Evolutionary conservation across 305 asterid genomes (phyloP).

Genomic region (Fraxinus platypoda): DNA sequence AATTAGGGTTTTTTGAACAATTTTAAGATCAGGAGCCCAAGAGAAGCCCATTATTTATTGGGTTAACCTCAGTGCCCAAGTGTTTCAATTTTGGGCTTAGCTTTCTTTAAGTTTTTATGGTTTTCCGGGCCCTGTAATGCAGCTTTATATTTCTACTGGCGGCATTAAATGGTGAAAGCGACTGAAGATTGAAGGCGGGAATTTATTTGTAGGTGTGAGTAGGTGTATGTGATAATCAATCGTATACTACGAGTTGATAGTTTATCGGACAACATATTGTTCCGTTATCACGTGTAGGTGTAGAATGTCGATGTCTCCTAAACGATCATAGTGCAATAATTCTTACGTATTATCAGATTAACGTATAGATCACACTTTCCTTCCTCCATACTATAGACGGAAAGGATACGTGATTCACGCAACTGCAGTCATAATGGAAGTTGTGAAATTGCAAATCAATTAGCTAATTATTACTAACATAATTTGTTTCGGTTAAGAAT

Average conservation of each 20-base stretch:
- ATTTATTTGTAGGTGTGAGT: not conserved
- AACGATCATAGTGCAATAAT: not conserved
- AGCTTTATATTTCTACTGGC: not conserved
- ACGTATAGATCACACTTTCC: not conserved
- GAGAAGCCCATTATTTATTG: constrained; percentile 1
- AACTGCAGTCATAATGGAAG: not conserved
- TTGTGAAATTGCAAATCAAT: not conserved
- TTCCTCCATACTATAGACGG: not conserved
- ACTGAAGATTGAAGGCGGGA: not conserved
- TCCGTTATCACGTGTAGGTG: not conserved
- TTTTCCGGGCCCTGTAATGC: not conserved
- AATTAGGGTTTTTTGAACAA: not conserved
- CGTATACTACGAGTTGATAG: not conserved
- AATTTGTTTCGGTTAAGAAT: not conserved
- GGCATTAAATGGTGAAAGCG: not conserved
- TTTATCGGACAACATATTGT: not conserved
- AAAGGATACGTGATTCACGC: not conserved
- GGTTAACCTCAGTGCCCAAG: not conserved
- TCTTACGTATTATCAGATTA: not conserved
- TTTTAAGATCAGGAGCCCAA: not conserved
- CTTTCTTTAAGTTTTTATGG: not conserved
- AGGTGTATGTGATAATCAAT: not conserved
- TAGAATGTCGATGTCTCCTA: not conserved
- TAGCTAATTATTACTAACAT: not conserved
- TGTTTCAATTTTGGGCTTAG: not conserved